Conservation (phyloP, 495 filamentous ascomycete genomes). For the Aspergillus indologenus region DNA sequence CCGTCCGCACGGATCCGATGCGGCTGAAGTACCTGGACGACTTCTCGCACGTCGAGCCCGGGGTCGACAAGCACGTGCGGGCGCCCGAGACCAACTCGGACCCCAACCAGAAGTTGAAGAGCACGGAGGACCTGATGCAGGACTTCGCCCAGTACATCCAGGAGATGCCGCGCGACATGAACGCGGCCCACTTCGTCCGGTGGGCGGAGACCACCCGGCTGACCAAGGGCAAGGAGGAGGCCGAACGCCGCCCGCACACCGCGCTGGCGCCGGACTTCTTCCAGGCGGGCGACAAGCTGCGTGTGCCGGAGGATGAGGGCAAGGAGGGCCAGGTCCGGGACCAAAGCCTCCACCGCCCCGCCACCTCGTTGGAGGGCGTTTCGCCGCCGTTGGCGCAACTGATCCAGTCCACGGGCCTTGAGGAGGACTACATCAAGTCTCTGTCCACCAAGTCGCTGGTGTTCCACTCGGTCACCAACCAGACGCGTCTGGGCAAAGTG, state of each 20-base stretch:
- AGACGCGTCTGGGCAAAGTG: conserved; percentile 95
- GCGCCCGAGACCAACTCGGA: conserved; percentile 54
- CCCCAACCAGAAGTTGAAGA: conserved; percentile 60
- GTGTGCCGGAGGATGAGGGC: conserved; percentile 9
- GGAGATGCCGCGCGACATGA: conserved; percentile 44
- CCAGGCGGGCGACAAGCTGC: conserved; percentile 38
- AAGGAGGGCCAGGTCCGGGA: neutral
- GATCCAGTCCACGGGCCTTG: conserved; percentile 68
- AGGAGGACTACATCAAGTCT: conserved; percentile 48
- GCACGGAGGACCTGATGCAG: conserved; percentile 50
- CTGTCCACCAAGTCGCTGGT: conserved; percentile 66
- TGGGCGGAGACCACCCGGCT: conserved; percentile 47
- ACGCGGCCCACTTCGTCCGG: conserved; percentile 41
- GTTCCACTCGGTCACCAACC: conserved; percentile 72
- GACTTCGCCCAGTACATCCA: conserved; percentile 57
- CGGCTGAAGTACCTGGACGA: conserved; percentile 79
- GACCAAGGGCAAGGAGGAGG: conserved; percentile 51
- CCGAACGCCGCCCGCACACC: conserved; percentile 45
- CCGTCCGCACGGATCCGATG: conserved; percentile 67
- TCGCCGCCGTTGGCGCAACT: conserved; percentile 56
- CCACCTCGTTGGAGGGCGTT: conserved; percentile 34
- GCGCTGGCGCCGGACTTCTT: conserved; percentile 51
- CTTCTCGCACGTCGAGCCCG: conserved; percentile 69
- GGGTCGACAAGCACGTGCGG: conserved; percentile 65
- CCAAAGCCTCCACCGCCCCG: neutral